Conservation (phyloP, 1,139 yeast genomes). For the Blastobotrys apis region DNA sequence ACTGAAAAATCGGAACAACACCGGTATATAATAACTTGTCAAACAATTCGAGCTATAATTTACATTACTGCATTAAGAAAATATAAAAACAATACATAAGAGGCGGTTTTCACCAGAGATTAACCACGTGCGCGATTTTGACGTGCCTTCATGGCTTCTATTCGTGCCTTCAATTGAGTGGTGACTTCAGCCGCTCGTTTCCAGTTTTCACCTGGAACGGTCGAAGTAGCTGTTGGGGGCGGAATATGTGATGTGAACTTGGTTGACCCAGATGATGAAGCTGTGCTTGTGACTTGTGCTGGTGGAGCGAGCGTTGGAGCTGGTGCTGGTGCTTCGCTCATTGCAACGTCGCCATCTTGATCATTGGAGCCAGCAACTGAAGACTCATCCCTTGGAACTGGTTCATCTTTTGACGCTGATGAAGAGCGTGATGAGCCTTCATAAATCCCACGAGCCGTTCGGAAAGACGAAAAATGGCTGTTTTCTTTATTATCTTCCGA, state of each 20-base stretch:
- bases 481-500: conserved; percentile 16
- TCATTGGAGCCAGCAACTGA: conserved; percentile 6
- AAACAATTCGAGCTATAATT: no score
- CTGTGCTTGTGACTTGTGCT: background rate
- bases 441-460: conserved; percentile 5
- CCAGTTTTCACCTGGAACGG: conserved; percentile 57
- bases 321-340: conserved; percentile 13
- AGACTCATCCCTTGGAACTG: background rate
- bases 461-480: conserved; percentile 5
- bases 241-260: conserved; percentile 9
- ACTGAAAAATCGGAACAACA: no score
- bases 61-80: no score
- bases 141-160: conserved; percentile 78
- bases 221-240: conserved; percentile 2
- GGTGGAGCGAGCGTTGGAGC: no score
- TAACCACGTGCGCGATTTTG: conserved; percentile 18
- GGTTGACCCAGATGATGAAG: background rate
- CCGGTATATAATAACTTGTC: no score
- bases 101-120: no score
- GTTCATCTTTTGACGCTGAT: conserved; percentile 5
- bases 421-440: conserved; percentile 9
- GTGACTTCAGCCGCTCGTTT: conserved; percentile 87
- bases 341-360: conserved; percentile 15
- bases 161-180: conserved; percentile 74
- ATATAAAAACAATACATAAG: no score